phyloP scores from a whole-genome alignment of 495 filamentous ascomycete genomes.

The Diplogelasinospora grovesii region DNA sequence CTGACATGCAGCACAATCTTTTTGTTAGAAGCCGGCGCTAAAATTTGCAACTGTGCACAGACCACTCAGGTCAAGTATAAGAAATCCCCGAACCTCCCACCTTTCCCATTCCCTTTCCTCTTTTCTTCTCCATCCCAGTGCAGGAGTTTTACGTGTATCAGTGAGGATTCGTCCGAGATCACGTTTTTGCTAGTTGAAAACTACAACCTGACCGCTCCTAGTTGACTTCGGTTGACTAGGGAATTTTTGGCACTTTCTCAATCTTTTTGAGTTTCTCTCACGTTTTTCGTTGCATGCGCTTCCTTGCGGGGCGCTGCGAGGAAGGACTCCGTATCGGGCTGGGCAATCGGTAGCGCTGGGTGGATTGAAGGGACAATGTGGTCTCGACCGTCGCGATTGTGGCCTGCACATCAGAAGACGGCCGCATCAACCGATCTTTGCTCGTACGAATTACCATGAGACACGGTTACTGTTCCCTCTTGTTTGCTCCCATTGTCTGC shows the following conservation, averaged over 20 bases:
- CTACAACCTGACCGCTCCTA: conserved; percentile 40
- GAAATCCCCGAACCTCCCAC: neutral
- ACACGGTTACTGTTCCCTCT: no score
- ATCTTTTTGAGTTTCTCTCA: conserved; percentile 3
- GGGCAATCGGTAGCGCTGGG: no score
- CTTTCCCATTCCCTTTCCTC: conserved; percentile 13
- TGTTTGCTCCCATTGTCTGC: no score
- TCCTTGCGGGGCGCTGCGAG: conserved; percentile 20
- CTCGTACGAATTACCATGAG: no score
- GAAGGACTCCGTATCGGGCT: conserved; percentile 19
- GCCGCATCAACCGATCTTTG: no score
- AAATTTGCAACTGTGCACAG: conserved; percentile 20
- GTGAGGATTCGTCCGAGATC: conserved; percentile 49
- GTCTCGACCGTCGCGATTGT: no score
- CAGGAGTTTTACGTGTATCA: conserved; percentile 42
- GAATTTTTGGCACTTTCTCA: conserved; percentile 26
- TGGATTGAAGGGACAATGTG: no score
- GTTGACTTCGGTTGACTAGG: conserved; percentile 21
- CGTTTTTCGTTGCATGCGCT: conserved; percentile 27
- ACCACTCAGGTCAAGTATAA: conserved; percentile 13
- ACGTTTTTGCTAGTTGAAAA: conserved; percentile 52
- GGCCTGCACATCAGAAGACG: no score
- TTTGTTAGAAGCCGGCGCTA: no score
- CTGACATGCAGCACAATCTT: no score
- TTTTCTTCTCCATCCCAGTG: conserved; percentile 26